Conservation (phyloP, 1,284 basidiomycete species). For the Irpex sp. region DNA sequence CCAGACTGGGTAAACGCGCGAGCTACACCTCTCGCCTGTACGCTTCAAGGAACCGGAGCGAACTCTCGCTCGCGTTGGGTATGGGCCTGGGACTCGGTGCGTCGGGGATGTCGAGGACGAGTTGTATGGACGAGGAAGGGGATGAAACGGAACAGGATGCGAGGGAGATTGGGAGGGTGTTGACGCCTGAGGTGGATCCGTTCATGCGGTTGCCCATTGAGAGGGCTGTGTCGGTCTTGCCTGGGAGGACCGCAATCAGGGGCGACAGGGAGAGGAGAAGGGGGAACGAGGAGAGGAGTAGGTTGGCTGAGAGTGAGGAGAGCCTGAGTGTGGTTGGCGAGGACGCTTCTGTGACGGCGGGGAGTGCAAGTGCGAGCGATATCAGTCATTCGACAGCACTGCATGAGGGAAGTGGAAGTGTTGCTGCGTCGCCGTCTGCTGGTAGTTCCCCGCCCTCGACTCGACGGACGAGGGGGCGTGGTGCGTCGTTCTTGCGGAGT, state of each 20-base stretch:
- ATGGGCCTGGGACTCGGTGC: background rate
- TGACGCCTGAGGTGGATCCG: constrained; percentile 28
- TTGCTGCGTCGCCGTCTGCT: background rate
- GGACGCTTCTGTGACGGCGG: background rate
- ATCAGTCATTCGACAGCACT: background rate
- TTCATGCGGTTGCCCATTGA: constrained; percentile 22
- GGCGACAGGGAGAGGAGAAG: background rate
- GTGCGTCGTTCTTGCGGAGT: background rate
- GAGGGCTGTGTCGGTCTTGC: constrained; percentile 7
- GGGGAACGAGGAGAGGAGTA: background rate
- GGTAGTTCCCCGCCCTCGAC: background rate
- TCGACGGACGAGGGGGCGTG: background rate
- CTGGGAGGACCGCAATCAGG: too few relatives aligned
- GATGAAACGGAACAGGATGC: constrained; percentile 17
- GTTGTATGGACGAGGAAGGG: background rate
- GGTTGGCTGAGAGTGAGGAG: background rate
- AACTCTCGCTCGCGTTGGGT: background rate
- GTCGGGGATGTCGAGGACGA: background rate
- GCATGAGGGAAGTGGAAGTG: background rate
- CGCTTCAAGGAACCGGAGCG: background rate
- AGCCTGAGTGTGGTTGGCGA: background rate
- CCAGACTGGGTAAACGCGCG: background rate
- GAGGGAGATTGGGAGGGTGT: constrained; percentile 22
- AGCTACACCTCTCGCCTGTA: background rate
- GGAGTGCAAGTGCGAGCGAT: background rate